Base-by-base conservation (phyloP, 805 yeast genomes). In the Peterozyma xylosa region DNA sequence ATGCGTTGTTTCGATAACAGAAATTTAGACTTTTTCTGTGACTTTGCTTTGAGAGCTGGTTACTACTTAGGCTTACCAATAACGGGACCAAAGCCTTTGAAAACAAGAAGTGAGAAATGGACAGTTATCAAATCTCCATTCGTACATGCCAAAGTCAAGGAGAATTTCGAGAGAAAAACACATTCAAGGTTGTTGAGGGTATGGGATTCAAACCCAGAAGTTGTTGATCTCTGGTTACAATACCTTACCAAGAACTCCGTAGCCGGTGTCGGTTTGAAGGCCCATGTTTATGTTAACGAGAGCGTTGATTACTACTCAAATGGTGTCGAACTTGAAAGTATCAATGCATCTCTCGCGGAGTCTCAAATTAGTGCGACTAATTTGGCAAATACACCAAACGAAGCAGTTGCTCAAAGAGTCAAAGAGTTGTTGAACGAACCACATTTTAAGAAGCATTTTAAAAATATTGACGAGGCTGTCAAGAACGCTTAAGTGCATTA, bases 111-210 rank as follows among this genome's bases (percentile, higher is more conserved):
- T 54, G 86, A 91, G 63, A 76, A 89, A 53, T 91, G 96, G 87
- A 93, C 99, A 0, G 96, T 93, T 37, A 89, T 84, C 56, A 78
- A 82, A 60, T 81, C 96, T 3, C 97, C 97, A 1, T 93, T 93
- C 61, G 96, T 86, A 16, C 93, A 87, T 58, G 95, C 97, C 42
- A 90, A 89, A 62, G 75, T 93, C 9, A 93, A 93, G 67, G 96
- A 91, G 68, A 93, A 91, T 70, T 93, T 86, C 66, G 86, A 86
- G 68, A 81, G 98, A 68, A 73, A 77, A 40, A 93, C 98, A 1
- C 86, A 78, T 61, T 79, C 82, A 54, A 78, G 95, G 49, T 61
- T 76, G 48, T 70, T 93, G 51, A 74, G 72, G 52, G 85, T 88
- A 29, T 89, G 78, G 73, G 98, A 93, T 62, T 77, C 96, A 14